Conservation (phyloP, 345 rosid species). For the Limnanthes douglasii region DNA sequence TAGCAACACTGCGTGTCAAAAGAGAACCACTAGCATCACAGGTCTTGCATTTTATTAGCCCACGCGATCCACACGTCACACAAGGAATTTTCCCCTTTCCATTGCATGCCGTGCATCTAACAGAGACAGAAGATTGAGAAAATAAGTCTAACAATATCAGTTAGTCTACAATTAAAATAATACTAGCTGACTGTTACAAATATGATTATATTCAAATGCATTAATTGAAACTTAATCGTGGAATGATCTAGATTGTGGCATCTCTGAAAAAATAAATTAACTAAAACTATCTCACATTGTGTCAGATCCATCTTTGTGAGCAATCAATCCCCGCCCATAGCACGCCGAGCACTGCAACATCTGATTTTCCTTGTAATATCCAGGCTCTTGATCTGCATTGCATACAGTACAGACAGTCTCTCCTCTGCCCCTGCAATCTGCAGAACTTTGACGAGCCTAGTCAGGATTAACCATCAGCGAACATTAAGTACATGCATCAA, state of each 20-base stretch:
- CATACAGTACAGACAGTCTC: conserved; percentile 45
- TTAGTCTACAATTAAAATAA: background rate
- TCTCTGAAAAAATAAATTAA: no score
- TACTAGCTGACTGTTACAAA: no score
- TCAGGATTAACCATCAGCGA: conserved; percentile 7
- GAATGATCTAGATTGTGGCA: no score
- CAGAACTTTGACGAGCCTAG: conserved; percentile 5
- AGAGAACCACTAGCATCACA: conserved; percentile 61
- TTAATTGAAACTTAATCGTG: no score
- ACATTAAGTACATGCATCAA: no score
- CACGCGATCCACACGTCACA: conserved; percentile 68
- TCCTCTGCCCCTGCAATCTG: conserved; percentile 78
- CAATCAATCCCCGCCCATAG: conserved; percentile 86
- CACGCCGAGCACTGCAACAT: conserved; percentile 48
- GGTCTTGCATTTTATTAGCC: conserved; percentile 55
- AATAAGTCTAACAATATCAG: conserved; percentile 2
- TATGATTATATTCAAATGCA: no score
- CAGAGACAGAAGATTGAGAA: background rate
- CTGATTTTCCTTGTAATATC: conserved; percentile 64
- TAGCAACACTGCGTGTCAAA: conserved; percentile 39
- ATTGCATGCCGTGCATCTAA: conserved; percentile 48
- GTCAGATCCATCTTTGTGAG: conserved; percentile 94
- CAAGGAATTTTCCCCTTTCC: conserved; percentile 88
- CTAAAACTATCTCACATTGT: conserved; percentile 36
- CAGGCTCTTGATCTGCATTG: conserved; percentile 70